Conservation (phyloP, 768 basidiomycete species). For the Phanerochaete sordida region DNA sequence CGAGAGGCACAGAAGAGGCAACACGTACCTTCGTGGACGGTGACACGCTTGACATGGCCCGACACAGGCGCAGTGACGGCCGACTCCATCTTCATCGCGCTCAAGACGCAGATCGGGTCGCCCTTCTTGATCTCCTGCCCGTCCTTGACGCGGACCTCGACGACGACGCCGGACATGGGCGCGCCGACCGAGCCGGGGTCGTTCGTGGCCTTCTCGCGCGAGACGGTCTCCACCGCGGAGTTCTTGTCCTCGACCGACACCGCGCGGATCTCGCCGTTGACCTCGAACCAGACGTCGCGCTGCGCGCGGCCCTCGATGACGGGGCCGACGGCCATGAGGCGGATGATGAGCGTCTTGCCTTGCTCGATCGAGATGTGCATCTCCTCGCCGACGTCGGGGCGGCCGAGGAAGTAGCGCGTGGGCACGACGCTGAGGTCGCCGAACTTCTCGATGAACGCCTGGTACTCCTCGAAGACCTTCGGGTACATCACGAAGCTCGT, state of each 20-base stretch:
- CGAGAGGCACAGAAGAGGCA: not conserved
- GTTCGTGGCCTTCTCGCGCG: conserved; percentile 88
- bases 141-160: conserved; percentile 97
- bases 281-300: conserved; percentile 97
- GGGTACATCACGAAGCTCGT: conserved; percentile 98
- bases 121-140: conserved; percentile 98
- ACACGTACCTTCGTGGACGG: conserved; percentile 75
- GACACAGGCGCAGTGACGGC: conserved; percentile 95
- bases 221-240: conserved; percentile 92
- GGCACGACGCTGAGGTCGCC: conserved; percentile 94
- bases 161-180: conserved; percentile 97
- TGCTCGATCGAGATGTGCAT: conserved; percentile 95
- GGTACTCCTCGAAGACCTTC: conserved; percentile 98
- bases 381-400: conserved; percentile 90
- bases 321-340: conserved; percentile 92
- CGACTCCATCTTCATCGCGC: conserved; percentile 99
- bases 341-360: conserved; percentile 95
- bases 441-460: conserved; percentile 91
- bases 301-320: conserved; percentile 83
- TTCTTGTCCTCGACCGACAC: conserved; percentile 96
- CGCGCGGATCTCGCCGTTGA: conserved; percentile 90
- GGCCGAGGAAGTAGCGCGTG: conserved; percentile 95
- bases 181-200: conserved; percentile 98
- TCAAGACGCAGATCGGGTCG: conserved; percentile 91
- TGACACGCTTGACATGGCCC: conserved; percentile 92